Evolutionary conservation across 2,329 filamentous ascomycete species (phyloP).

Genomic region (Paracoccidioides lutzii): DNA sequence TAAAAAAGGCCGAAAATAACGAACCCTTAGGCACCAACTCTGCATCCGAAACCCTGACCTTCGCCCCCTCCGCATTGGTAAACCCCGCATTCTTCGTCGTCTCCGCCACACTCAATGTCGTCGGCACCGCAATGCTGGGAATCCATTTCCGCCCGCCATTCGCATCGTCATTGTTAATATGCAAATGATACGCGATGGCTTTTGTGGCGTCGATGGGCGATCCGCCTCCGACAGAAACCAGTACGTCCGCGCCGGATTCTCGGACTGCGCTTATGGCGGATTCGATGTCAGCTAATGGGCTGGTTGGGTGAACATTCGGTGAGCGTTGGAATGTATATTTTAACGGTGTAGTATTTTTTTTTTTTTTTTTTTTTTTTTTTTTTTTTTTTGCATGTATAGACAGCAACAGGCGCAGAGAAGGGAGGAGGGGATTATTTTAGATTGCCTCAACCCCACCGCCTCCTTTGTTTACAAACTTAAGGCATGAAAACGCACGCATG

Average conservation of each 20-base stretch:
- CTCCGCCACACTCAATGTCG: conserved; percentile 10
- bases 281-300: conserved; percentile 9
- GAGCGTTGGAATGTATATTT: not conserved
- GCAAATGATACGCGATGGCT: conserved; percentile 7
- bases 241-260: conserved; percentile 6
- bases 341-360: not conserved
- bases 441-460: not conserved
- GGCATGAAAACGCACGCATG: conserved; percentile 6
- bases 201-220: conserved; percentile 11
- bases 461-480: too few relatives aligned
- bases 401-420: not conserved
- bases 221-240: conserved; percentile 9
- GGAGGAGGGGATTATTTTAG: not conserved
- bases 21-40: conserved; percentile 14
- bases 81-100: conserved; percentile 9
- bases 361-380: not conserved
- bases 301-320: not conserved
- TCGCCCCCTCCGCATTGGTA: conserved; percentile 7
- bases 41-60: conserved; percentile 11
- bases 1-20: not conserved
- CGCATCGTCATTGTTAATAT: not conserved
- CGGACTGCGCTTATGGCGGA: conserved; percentile 1
- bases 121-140: conserved; percentile 8
- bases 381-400: not conserved
- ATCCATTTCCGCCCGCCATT: conserved; percentile 3